Evolutionary conservation across 2,329 filamentous ascomycete genomes (phyloP), one percentile per base, ranked within the genome.

Genomic region (Fusarium secorum): DNA sequence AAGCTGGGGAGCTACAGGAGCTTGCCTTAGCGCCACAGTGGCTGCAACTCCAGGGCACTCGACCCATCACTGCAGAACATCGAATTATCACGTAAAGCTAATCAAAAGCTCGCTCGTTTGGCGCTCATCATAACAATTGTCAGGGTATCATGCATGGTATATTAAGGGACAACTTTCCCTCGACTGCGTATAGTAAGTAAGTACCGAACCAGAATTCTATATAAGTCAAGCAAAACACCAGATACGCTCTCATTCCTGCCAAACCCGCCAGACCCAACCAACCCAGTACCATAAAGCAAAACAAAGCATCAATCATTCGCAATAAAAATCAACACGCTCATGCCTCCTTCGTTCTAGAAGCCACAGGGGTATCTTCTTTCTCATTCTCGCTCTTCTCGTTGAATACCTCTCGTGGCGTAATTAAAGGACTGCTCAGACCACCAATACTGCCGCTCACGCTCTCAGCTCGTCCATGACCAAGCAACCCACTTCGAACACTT

Each of bases 391-490:
- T 67, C 59, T 71, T 81, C 68, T 83, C 81, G 22, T 80, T 79
- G 13, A 78, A 77, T 32, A 82, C 78, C 71, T 86, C 85, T 58
- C 83, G 78, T 41, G 87, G 85, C 56, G 88, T 91, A 5, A 87
- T 87, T 39, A 94, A 80, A 18, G 91, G 89, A 72, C 89, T 91
- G 33, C 86, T 83, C 20, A 87, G 77, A 13, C 86, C 88, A 11
- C 86, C 88, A 70, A 94, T 90, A 79, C 92, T 95, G 30, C 93
- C 92, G 67, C 86, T 91, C 59, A 95, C 89, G 80, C 94, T 97
- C 78, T 97, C 94, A 53, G 93, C 91, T 68, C 93, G 87, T 4
- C 88, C 89, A 79, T 97, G 95, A 1, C 93, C 92, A 6, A 93
- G 79, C 2, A 91, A 82, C 0, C 93, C 93, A 78, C 93, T 97